Conservation (phyloP, 768 basidiomycete genomes). For the Lactarius hatsudake region DNA sequence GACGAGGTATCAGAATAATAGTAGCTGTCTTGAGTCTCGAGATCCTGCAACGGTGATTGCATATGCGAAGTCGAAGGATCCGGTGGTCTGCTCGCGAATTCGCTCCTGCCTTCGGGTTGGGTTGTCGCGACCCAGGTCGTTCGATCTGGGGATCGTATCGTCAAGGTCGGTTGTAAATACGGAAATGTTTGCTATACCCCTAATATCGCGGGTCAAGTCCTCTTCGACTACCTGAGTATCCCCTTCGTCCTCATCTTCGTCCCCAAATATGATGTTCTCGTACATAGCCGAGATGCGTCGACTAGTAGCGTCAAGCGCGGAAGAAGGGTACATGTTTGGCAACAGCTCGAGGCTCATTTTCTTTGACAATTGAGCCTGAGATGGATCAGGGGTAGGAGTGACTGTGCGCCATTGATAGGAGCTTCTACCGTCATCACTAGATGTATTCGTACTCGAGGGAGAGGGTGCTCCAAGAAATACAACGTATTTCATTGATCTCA, state of each 20-base stretch:
- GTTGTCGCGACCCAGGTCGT: conserved; percentile 22
- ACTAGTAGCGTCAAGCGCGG: conserved; percentile 63
- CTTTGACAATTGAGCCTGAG: conserved; percentile 3
- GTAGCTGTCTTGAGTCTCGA: conserved; percentile 34
- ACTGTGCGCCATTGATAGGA: conserved; percentile 48
- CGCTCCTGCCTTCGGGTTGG: conserved; percentile 7
- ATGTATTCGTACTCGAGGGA: conserved; percentile 38
- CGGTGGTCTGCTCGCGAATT: conserved; percentile 8
- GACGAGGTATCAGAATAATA: conserved; percentile 68
- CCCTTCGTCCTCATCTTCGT: conserved; percentile 34
- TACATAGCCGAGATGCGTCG: conserved; percentile 69
- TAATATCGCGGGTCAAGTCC: conserved; percentile 6
- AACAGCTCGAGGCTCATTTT: conserved; percentile 26
- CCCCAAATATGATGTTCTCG: conserved; percentile 66
- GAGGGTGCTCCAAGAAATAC: conserved; percentile 53
- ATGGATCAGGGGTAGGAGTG: conserved; percentile 31
- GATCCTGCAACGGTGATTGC: neutral
- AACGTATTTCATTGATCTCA: conserved; percentile 35
- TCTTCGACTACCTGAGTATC: conserved; percentile 16
- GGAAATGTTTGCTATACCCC: neutral
- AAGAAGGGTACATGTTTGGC: conserved; percentile 32
- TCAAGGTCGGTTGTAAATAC: neutral
- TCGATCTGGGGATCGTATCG: conserved; percentile 9
- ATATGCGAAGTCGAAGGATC: conserved; percentile 20
- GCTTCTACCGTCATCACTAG: conserved; percentile 33